Evolutionary conservation across 2,329 filamentous ascomycete species (phyloP).

Genomic region (Aureobasidium sp.): DNA sequence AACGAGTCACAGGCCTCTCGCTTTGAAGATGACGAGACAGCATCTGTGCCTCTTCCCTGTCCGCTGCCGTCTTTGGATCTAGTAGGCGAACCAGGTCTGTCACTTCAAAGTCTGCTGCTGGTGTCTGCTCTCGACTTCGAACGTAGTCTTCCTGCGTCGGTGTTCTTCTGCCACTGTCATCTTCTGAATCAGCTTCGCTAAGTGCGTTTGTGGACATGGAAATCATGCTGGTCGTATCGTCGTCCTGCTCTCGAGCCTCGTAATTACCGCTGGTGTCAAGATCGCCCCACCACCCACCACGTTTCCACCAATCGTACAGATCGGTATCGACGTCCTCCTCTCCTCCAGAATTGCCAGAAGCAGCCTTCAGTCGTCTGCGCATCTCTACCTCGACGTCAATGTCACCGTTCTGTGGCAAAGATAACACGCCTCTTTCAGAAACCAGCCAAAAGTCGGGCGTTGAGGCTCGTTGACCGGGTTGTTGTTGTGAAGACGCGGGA

Average conservation of each 20-base stretch:
- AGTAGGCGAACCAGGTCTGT: slow-evolving; percentile 71
- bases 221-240: slow-evolving; percentile 75
- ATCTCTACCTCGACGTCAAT: slow-evolving; percentile 79
- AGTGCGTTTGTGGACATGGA: slow-evolving; percentile 50
- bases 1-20: slow-evolving; percentile 70
- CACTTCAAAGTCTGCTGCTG: slow-evolving; percentile 58
- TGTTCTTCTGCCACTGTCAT: slow-evolving; percentile 55
- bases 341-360: slow-evolving; percentile 35
- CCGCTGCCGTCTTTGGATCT: slow-evolving; percentile 68
- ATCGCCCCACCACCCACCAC: slow-evolving; percentile 77
- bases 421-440: slow-evolving; percentile 46
- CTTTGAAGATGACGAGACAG: slow-evolving; percentile 73
- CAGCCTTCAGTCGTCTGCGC: slow-evolving; percentile 49
- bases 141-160: slow-evolving; percentile 63
- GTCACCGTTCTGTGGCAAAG: slow-evolving; percentile 53
- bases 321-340: slow-evolving; percentile 65
- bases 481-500: slow-evolving; percentile 14
- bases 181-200: slow-evolving; percentile 34
- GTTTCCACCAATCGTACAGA: slow-evolving; percentile 78
- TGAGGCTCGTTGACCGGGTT: slow-evolving; percentile 23
- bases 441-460: slow-evolving; percentile 45
- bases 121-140: slow-evolving; percentile 46
- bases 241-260: slow-evolving; percentile 46
- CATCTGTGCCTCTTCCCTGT: slow-evolving; percentile 72
- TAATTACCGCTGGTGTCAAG: slow-evolving; percentile 78